Percentiles rank a stretch among this genome's conserved stretches.
phyloP scores from a whole-genome alignment of 306 rosid genomes.

The Erythrophleum fordii region DNA sequence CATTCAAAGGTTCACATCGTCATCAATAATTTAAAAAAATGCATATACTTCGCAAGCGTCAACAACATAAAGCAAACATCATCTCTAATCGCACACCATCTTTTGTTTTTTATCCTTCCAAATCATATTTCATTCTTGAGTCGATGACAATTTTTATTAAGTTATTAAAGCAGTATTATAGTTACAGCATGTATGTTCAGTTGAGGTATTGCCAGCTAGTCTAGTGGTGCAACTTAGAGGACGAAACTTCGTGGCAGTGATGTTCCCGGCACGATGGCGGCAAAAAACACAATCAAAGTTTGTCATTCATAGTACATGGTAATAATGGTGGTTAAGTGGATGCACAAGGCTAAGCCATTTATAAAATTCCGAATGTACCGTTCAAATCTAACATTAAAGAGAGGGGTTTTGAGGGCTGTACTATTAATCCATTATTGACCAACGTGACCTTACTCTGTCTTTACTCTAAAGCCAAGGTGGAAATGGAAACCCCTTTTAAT shows the following conservation, averaged over 20 bases:
- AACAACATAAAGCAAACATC: too few species aligned
- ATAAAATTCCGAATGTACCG: slow-evolving; percentile 53
- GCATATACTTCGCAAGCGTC: too few species aligned
- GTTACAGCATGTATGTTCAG: background rate
- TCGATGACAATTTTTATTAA: background rate
- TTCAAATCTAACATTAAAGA: slow-evolving; percentile 24
- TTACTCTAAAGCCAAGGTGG: slow-evolving; percentile 70
- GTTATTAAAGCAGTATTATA: background rate
- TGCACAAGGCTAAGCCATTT: slow-evolving; percentile 58
- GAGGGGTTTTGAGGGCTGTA: background rate
- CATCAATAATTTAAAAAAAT: too few species aligned
- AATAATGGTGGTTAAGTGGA: slow-evolving; percentile 44
- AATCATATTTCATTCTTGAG: background rate
- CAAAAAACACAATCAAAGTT: slow-evolving; percentile 32
- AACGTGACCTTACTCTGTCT: slow-evolving; percentile 79
- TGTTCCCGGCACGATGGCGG: slow-evolving; percentile 61
- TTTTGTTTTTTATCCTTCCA: background rate
- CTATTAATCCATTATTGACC: slow-evolving; percentile 55
- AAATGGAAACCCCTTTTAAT: slow-evolving; percentile 48
- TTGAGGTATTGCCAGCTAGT: background rate
- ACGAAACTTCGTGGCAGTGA: slow-evolving; percentile 65
- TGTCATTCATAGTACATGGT: too few species aligned
- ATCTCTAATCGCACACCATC: background rate
- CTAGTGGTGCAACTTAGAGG: background rate
- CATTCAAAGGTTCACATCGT: too few species aligned